A percentile compares a stretch with the other conserved stretches of the same genome.
Conservation (phyloP, 495 filamentous ascomycete genomes). For the Entonaema liquescens region DNA sequence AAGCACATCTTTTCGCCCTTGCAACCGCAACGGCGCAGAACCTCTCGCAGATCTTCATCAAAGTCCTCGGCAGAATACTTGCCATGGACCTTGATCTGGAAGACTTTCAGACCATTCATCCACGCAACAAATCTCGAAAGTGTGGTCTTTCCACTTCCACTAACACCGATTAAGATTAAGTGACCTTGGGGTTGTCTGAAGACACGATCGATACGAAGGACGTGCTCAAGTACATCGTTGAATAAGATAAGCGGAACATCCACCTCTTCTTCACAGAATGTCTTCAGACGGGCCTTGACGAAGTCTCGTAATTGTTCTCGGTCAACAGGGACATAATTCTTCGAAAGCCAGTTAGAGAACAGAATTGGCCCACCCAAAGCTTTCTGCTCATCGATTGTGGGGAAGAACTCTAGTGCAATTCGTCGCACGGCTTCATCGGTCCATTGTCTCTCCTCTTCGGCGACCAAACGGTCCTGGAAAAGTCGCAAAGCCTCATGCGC, state of each 20-base stretch:
- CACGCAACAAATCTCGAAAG: conserved; percentile 97
- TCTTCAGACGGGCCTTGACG: conserved; percentile 94
- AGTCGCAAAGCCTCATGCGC: conserved; percentile 95
- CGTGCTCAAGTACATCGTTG: conserved; percentile 98
- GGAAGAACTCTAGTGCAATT: conserved; percentile 91
- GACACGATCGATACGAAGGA: conserved; percentile 95
- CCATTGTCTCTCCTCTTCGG: conserved; percentile 94
- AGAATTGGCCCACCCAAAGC: conserved; percentile 94
- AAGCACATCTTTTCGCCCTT: conserved; percentile 99
- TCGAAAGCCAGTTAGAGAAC: conserved; percentile 99
- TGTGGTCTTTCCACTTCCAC: conserved; percentile 97
- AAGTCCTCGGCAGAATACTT: conserved; percentile 99
- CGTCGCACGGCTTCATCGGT: conserved; percentile 83
- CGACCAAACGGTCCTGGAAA: conserved; percentile 95
- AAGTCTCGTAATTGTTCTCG: conserved; percentile 94
- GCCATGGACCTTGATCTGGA: conserved; percentile 99
- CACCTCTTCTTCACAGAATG: conserved; percentile 99
- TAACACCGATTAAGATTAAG: conserved; percentile 97
- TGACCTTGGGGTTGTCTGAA: conserved; percentile 98
- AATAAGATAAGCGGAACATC: conserved; percentile 97
- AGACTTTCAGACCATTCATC: conserved; percentile 99
- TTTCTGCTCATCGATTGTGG: conserved; percentile 84
- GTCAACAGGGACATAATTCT: conserved; percentile 96
- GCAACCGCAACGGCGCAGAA: conserved; percentile 92
- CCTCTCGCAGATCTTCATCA: conserved; percentile 93